These are phyloP conservation scores for Neurospora hispaniola DNA, from an alignment of 495 filamentous ascomycete genomes.

Conservation along the genomic window DNA sequence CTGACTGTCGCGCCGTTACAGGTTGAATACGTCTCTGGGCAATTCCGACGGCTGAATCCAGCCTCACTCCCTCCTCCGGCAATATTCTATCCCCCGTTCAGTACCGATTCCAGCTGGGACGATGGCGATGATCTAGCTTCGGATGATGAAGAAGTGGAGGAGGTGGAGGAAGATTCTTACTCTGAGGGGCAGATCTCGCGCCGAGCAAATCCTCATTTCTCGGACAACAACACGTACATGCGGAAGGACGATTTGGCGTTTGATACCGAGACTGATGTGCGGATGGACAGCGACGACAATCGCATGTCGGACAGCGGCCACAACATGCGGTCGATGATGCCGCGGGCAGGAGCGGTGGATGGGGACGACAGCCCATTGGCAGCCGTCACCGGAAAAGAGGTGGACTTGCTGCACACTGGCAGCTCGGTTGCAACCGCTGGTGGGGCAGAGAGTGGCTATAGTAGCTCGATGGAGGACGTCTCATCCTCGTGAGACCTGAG, in stretches of 20 bases:
- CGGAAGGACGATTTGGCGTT: constrained; percentile 8
- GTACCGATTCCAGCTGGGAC: constrained; percentile 17
- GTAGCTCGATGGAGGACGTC: constrained; percentile 27
- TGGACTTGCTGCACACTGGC: constrained; percentile 18
- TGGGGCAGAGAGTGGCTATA: constrained; percentile 31
- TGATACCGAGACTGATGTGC: constrained; percentile 16
- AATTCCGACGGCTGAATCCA: constrained; percentile 25
- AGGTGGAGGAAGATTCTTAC: neutral
- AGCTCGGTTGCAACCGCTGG: constrained; percentile 36
- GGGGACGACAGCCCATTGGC: neutral
- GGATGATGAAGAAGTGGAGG: constrained; percentile 15
- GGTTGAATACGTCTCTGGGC: constrained; percentile 27
- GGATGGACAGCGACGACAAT: constrained; percentile 7
- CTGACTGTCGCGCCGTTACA: constrained; percentile 8
- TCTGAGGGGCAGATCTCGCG: constrained; percentile 17
- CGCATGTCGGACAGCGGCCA: neutral
- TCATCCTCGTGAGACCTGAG: neutral
- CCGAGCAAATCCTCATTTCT: constrained; percentile 21
- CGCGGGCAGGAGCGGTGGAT: neutral
- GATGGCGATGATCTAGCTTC: constrained; percentile 24
- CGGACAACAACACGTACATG: constrained; percentile 12
- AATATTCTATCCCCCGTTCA: constrained; percentile 28
- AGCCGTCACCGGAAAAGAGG: constrained; percentile 3
- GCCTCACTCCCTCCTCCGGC: constrained; percentile 33
- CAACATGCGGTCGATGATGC: neutral